Evolutionary conservation across 768 basidiomycete genomes (phyloP).

Genomic region (Rickenella mellea): DNA sequence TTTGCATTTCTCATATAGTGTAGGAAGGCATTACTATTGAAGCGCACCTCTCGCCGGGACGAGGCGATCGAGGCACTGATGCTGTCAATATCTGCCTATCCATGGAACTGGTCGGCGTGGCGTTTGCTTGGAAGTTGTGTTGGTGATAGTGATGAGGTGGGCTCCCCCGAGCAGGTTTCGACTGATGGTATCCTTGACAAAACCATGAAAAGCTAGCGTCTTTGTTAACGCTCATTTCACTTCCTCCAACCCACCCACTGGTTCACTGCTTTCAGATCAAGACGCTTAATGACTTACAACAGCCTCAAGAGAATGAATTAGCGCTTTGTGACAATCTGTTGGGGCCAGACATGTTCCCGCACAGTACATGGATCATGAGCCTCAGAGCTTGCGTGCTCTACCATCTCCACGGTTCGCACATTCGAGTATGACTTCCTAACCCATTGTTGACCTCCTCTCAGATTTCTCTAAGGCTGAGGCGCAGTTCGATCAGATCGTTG

Average conservation of each 20-base stretch:
- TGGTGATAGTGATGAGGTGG: conserved; percentile 79
- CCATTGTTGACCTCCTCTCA: conserved; percentile 20
- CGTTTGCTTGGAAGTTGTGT: conserved; percentile 69
- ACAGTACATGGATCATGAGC: conserved; percentile 79
- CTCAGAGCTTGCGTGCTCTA: conserved; percentile 81
- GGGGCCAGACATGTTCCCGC: conserved; percentile 62
- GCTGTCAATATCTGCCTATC: conserved; percentile 64
- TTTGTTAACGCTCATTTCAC: conserved; percentile 34
- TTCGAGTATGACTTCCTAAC: neutral
- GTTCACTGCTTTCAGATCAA: conserved; percentile 77
- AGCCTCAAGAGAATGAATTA: conserved; percentile 80
- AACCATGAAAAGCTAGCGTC: conserved; percentile 27
- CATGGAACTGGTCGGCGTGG: conserved; percentile 98
- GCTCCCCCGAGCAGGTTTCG: conserved; percentile 3
- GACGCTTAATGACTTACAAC: conserved; percentile 82
- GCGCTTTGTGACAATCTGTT: conserved; percentile 73
- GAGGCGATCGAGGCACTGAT: conserved; percentile 80
- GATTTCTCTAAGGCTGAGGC: conserved; percentile 82
- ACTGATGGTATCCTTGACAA: neutral
- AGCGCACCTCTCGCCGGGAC: conserved; percentile 67
- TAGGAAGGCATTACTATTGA: conserved; percentile 80
- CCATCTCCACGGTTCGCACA: conserved; percentile 71
- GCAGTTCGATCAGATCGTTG: conserved; percentile 78
- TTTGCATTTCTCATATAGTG: conserved; percentile 6
- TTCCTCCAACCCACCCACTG: conserved; percentile 43